Base-by-base conservation (phyloP, 306 rosid genomes). In the Dryas alaskensis region DNA sequence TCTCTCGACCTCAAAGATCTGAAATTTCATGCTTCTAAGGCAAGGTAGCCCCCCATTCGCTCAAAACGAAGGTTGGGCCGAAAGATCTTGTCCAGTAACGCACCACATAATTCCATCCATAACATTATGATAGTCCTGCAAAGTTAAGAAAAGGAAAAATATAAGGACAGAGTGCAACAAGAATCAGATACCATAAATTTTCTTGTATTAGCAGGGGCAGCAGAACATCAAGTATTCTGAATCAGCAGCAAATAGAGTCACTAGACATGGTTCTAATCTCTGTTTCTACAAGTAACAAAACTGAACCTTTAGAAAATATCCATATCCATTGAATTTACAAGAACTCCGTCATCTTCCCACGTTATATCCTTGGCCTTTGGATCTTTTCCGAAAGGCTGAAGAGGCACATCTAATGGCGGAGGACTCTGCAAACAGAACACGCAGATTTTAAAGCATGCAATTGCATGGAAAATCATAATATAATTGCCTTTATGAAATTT, bases 341-440 rank as follows among this genome's bases (percentile, higher is more conserved):
- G 97, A 55, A 94, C 97, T 16, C 98, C 99, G 72, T 92, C 88
- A 59, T 87, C 96, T 80, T 94, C 99, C 98, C 99, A 92, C 2
- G 59, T 80, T 37, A 78, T 43, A 50, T 82, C 86, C 85, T 94
- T 94, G 44, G 88, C 73, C 10, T 16, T 52, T 46, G 84, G 78
- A 79, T 82, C 96, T 67, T 87, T 88, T 19, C 72, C 86, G 67
- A 82, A 76, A 70, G 89, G 77, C 31, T 74, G 50, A 64, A 88
- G 92, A 73, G 96, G 97, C 44, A 42, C 84, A 13, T 89, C 96
- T 71, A 94, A 75, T 3, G 86, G 83, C 0, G 99, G 99, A 37
- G 97, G 93, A 74, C 74, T 87, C 99, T 94, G 87, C 95, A 83
- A 1, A 69, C 53, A 76, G 63, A 55, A 65, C 66, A 74, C 67